Evolutionary conservation across 176 grass and related monocot genomes (phyloP), one percentile per base, ranked within the genome.

Genomic region (Melocanna baccifera): DNA sequence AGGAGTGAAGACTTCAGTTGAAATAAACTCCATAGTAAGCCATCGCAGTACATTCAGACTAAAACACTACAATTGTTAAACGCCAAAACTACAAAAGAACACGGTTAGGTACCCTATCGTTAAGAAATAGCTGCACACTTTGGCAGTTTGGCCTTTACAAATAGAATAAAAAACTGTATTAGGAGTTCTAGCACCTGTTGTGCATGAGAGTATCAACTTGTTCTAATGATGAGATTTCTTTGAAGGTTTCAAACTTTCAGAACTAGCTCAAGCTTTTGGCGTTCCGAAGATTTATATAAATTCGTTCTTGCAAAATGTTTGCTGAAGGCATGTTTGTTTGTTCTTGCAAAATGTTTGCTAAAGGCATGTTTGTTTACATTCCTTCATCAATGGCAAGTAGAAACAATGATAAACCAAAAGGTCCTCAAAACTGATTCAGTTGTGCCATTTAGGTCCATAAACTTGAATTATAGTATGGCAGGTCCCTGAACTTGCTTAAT

Each of bases 11-110:
- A 1, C 23, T 86, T 79, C 45, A 67, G 57, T 73, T 61, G 23
- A 29, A 34, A 76, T 62, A 50, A 70, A 69, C 42, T 81, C 62
- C 52, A 68, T 62, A 81, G 41, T 63, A 85, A 79, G 47, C 36
- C 29, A 52, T 67, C 2, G 3, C 7, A n/a, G 63, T 53, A 79
- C 39, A 65, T 68, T 55, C 40, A 50, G 23, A 78, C 47, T 67
- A 29, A 78, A 86, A 47, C 11, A 61, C 22, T 66, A 30, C 16
- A 3, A 36, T 46, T 71, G 68, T n/a, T 63, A 71, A 57, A 88
- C 29, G 63, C 10, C 55, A 29, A 70, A 68, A 39, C 65, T 53
- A 71, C 10, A 86, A 47, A 69, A 36, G 51, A 71, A 75, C 47
- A 82, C 77, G 7, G 55, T 51, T 43, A 22, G 12, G n/a, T 68